Evolutionary conservation across 2,329 filamentous ascomycete species (phyloP), one percentile per base, ranked within the genome.

Genomic region (Aureobasidium leucospermi): DNA sequence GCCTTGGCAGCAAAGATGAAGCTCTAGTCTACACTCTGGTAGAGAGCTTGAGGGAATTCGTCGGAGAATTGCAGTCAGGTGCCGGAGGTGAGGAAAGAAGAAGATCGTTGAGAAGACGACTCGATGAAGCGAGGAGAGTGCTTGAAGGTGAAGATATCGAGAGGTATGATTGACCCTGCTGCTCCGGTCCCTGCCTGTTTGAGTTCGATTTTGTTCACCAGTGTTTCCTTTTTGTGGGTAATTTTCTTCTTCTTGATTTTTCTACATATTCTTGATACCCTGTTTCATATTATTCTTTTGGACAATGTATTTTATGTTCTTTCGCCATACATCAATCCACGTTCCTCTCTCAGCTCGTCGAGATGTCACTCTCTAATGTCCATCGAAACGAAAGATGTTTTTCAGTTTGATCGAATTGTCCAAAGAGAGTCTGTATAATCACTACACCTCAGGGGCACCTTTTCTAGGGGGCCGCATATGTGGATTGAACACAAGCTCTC

Each of bases 101-200:
- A 52, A 79, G 85, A 58, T 78, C 86, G 61, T 85, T 88, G 71
- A 79, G 90, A 61, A 78, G 87, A 63, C 80, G 88, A 65, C 79
- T 96, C 53, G 89, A 95, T 65, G 83, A 85, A 56, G 91, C 90
- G 5, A 84, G 85, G 61, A 80, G 83, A 56, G 81, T 89, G 3
- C 76, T 96, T 32, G 89, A 93, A 65, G 89, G 45, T 8, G 56
- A 43, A n/a, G 46, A 42, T 23, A 19, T 38, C 4, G 42, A 58
- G 43, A 39, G 13, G 6, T 51, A 28, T 42, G 15, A 23, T 23
- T 23, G 23, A 23, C 19, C 1, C 19, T 1, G 19, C 2, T 23
- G 3, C 1, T 23, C 3, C 19, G 19, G 19, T 23, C n/a, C 19
- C 28, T 45, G 7, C n/a, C 5, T 23, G 23, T 9, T 28, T 45